Percentiles rank a stretch among this genome's conserved stretches.
These are phyloP conservation scores for Zygoascus biomembranicola DNA, from an alignment of 805 yeast species.

Conservation along the genomic window DNA sequence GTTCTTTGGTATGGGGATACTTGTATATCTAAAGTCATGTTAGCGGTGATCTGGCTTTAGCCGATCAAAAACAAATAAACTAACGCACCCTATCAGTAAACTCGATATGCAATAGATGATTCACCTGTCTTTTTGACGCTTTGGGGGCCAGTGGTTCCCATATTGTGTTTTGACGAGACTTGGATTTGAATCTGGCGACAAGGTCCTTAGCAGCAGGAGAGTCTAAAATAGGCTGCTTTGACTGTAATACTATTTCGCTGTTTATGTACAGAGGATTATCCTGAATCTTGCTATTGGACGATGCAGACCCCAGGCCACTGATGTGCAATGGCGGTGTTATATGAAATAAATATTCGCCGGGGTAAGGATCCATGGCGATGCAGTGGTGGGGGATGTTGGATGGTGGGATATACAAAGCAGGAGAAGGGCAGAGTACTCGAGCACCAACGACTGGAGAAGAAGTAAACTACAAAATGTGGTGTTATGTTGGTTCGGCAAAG, in stretches of 20 bases:
- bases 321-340: conserved; percentile 14
- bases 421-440: too few species aligned
- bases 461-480: too few species aligned
- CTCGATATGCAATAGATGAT: conserved; percentile 12
- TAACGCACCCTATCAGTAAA: conserved; percentile 13
- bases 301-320: conserved; percentile 9
- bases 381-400: neutral
- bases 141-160: conserved; percentile 15
- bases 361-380: conserved; percentile 9
- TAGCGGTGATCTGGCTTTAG: neutral
- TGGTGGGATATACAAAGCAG: neutral
- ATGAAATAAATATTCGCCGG: conserved; percentile 12
- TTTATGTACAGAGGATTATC: conserved; percentile 8
- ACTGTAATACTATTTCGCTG: conserved; percentile 8
- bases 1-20: conserved; percentile 1
- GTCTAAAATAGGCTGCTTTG: neutral
- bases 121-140: conserved; percentile 11
- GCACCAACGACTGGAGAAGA: too few species aligned
- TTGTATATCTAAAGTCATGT: neutral
- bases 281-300: neutral
- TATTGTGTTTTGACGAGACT: conserved; percentile 8
- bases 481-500: too few species aligned
- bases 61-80: conserved; percentile 3
- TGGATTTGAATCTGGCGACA: conserved; percentile 8
- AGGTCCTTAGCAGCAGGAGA: conserved; percentile 12